A percentile compares a stretch with the other conserved stretches of the same genome.
phyloP scores from a whole-genome alignment of 2,329 filamentous ascomycete genomes.

The Diaporthe amygdali region DNA sequence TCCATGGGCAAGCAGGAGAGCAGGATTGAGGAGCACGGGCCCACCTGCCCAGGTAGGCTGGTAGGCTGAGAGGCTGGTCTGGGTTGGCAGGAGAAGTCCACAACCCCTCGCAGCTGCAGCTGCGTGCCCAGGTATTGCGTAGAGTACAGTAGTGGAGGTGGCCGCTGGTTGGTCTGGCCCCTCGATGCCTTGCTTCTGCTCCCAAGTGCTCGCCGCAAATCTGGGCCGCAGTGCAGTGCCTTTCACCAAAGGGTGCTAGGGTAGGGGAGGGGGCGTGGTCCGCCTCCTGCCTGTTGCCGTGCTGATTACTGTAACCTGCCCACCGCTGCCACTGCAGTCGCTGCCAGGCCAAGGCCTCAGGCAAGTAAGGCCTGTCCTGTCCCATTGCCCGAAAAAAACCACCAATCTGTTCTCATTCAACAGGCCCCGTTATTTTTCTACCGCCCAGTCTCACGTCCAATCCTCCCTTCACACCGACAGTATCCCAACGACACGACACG shows the following conservation, averaged over 20 bases:
- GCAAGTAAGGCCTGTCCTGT: slow-evolving; percentile 9
- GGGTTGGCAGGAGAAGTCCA: not conserved
- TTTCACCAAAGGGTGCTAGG: not conserved
- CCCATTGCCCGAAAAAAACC: slow-evolving; percentile 12
- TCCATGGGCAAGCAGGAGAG: not conserved
- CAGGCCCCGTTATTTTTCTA: slow-evolving; percentile 27
- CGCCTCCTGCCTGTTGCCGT: not conserved
- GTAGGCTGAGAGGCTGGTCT: not conserved
- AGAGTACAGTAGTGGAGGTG: not conserved
- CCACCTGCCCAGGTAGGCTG: slow-evolving; percentile 5
- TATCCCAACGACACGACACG: slow-evolving; percentile 22
- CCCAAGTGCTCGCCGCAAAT: slow-evolving; percentile 4
- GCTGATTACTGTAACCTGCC: not conserved
- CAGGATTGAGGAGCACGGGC: slow-evolving; percentile 4
- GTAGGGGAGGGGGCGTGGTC: not conserved
- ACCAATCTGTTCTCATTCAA: slow-evolving; percentile 26
- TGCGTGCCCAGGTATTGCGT: not conserved
- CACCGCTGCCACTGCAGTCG: not conserved
- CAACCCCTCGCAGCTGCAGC: slow-evolving; percentile 14
- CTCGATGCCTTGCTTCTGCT: slow-evolving; percentile 8
- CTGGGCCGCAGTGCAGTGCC: not conserved
- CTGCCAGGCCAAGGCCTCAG: slow-evolving; percentile 5
- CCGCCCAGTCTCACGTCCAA: slow-evolving; percentile 18
- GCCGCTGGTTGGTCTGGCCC: slow-evolving; percentile 9
- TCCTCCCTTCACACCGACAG: slow-evolving; percentile 28